These are phyloP conservation scores for Xerocomellus dryophilus DNA, from an alignment of 768 basidiomycete species.

Conservation along the genomic window DNA sequence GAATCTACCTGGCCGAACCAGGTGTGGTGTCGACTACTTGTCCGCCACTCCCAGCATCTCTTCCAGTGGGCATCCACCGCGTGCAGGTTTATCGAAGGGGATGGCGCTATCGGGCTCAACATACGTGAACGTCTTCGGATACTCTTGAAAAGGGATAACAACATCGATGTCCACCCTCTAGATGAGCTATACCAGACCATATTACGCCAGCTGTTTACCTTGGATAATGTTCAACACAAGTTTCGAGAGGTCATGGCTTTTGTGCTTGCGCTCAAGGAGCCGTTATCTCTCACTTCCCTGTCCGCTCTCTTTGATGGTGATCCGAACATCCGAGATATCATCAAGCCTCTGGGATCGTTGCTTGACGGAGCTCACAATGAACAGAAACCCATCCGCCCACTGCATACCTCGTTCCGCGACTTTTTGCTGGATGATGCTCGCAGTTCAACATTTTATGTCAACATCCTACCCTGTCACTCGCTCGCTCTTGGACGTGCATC, in stretches of 20 bases:
- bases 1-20: constrained; percentile 18
- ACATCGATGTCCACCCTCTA: constrained; percentile 6
- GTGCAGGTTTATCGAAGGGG: constrained; percentile 26
- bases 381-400: constrained; percentile 24
- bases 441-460: constrained; percentile 21
- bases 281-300: constrained; percentile 16
- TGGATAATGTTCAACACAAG: neutral
- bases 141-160: constrained; percentile 5
- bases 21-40: constrained; percentile 21
- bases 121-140: constrained; percentile 11
- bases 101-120: constrained; percentile 12
- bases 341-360: constrained; percentile 22
- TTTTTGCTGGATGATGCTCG: constrained; percentile 28
- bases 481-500: constrained; percentile 25
- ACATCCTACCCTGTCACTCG: constrained; percentile 11
- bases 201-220: constrained; percentile 12
- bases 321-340: constrained; percentile 10
- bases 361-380: constrained; percentile 18
- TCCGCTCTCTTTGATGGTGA: constrained; percentile 10
- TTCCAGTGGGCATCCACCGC: constrained; percentile 36
- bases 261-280: constrained; percentile 18
- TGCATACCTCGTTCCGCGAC: constrained; percentile 38
- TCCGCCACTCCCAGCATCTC: constrained; percentile 27
- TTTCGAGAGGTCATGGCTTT: constrained; percentile 24
- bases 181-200: constrained; percentile 23